Base-by-base conservation (phyloP, 2,329 filamentous ascomycete genomes). In the Byssochlamys sp. region DNA sequence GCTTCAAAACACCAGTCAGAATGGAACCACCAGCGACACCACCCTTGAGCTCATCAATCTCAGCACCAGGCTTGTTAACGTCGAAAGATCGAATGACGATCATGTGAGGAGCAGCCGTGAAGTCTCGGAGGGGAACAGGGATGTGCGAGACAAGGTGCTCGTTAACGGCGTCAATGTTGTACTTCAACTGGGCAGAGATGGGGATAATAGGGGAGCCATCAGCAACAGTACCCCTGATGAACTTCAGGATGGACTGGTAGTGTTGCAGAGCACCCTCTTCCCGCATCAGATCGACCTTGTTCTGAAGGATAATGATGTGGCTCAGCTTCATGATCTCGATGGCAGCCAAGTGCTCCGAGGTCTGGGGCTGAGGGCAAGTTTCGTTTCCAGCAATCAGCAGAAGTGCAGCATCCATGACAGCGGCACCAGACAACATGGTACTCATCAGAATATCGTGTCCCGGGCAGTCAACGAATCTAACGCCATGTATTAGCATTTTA, bases 391-490 rank as follows among this genome's bases (percentile, higher is more conserved):
- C 94, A 73, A 99, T 96, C 56, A 99, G 83, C 57, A 99, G 85
- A 60, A 99, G 84, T 19, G 94, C 94, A 63, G 94, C 94, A 77
- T 99, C 94, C 94, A 99, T 99, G 83, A 99, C 94, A 63, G 94
- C 94, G 68, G 94, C 94, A 71, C 94, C 94, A 71, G 94, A 99
- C 82, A 99, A 87, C 94, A 99, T 99, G 69, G 94, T 99, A 78
- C 92, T 97, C 94, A 99, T 99, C 75, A 99, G 91, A 91, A 99
- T 99, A 79, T 99, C 94, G 89, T 99, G 94, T 77, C 94, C 94
- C 58, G 94, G 94, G 82, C 94, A 97, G 77, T 97, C 94, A 66
- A 97, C 94, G 74, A 97, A 99, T 14, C 90, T 65, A 61, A 33
- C 60, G 27, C 59, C 74, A 58, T 73, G 68, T 19, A n/a, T 62